Percentiles rank a stretch among this genome's conserved stretches.
phyloP scores from a whole-genome alignment of 2,329 filamentous ascomycete genomes.

The Daldinia eschscholtzii region DNA sequence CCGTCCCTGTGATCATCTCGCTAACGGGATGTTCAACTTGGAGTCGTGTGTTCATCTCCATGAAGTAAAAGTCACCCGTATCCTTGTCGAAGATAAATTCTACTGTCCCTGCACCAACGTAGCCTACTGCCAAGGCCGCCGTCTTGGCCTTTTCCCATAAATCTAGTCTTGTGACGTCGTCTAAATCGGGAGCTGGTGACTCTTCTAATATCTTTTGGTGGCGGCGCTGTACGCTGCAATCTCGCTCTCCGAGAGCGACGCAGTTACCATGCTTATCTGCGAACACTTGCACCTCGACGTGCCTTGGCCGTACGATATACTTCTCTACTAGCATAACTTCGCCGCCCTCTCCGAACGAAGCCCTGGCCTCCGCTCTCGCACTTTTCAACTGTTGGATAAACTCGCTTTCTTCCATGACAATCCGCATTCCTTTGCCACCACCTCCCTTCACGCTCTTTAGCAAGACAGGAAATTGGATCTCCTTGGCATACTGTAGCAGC shows the following conservation, averaged over 20 bases:
- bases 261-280: slow-evolving; percentile 84
- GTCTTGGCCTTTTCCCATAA: slow-evolving; percentile 76
- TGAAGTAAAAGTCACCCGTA: slow-evolving; percentile 83
- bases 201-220: slow-evolving; percentile 95
- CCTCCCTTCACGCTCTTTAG: slow-evolving; percentile 85
- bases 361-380: slow-evolving; percentile 80
- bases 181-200: slow-evolving; percentile 79
- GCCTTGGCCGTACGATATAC: slow-evolving; percentile 82
- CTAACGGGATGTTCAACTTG: slow-evolving; percentile 98
- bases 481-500: slow-evolving; percentile 76
- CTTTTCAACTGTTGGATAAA: slow-evolving; percentile 78
- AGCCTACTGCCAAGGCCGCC: slow-evolving; percentile 80
- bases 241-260: slow-evolving; percentile 86
- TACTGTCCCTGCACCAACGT: slow-evolving; percentile 89
- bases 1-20: slow-evolving; percentile 75
- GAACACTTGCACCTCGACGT: slow-evolving; percentile 93
- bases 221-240: slow-evolving; percentile 87
- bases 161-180: slow-evolving; percentile 68
- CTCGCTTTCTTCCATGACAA: slow-evolving; percentile 75
- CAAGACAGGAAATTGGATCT: slow-evolving; percentile 77
- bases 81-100: slow-evolving; percentile 92
- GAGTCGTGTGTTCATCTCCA: slow-evolving; percentile 87
- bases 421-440: slow-evolving; percentile 87
- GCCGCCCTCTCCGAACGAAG: slow-evolving; percentile 83
- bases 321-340: slow-evolving; percentile 87